Base-by-base conservation (phyloP, 352 stramenopile species). In the Globisporangium lucens region DNA sequence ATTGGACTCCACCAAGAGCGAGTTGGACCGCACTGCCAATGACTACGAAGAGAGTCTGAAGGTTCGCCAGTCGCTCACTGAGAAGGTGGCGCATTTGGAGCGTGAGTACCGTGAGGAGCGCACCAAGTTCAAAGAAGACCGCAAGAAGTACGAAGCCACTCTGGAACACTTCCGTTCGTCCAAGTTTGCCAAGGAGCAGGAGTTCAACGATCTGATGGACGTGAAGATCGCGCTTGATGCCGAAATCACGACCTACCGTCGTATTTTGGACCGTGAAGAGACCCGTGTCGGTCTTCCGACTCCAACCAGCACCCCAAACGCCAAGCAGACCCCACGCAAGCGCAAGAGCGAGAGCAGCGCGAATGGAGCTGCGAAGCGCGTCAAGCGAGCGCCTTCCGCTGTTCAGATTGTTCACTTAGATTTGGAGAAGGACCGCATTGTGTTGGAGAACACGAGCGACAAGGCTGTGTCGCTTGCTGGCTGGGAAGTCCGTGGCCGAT, bases 151-250 rank as follows among this genome's bases (percentile, higher is more conserved):
- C 65, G 86, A 94, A 62, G 67, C 71, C 57, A 91, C 82, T 43
- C 59, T 94, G 24, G 84, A 92, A 63, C 76, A 83, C 33, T 84
- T 89, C 61, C 83, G 87, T 17, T 74, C 79, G 36, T 89, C 82
- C 15, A 90, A 91, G 65, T 73, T 89, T 9, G 76, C 78, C 3
- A 93, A 93, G 74, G 85, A 93, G 46, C 73, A 74, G 20, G 85
- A 95, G 61, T 93, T 95, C 58, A 95, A 95, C 63, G 87, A 94
- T 65, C 78, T 94, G 53, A 94, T 94, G 87, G 87, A 94, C 63
- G 85, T 94, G 30, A 94, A 94, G 66, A 94, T 94, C 58, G 82
- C 77, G 1, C 75, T 92, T 24, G 81, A 89, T 56, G 76, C 80
- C 22, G 87, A 94, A 71, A 93, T 94, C 63, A 87, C 81, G 66